Base-by-base conservation (phyloP, 1,284 basidiomycete genomes). In the Puccinia coronata region DNA sequence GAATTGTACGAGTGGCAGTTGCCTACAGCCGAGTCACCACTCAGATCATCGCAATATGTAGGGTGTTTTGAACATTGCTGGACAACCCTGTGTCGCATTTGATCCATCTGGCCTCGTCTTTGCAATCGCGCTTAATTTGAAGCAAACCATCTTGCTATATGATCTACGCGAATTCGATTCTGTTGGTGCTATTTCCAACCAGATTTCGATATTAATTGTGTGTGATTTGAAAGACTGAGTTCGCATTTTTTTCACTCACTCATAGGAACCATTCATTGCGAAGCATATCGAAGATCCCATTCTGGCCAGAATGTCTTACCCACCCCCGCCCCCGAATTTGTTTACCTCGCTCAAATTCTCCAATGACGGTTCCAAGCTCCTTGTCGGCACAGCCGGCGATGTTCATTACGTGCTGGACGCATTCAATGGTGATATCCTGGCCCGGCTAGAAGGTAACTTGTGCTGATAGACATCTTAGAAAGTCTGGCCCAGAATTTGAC, bases 321-420 rank as follows among this genome's bases (percentile, higher is more conserved):
- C 94, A 25, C 63, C 76, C 23, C 34, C 76, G n/a, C 91, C 94
- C n/a, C 90, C 91, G 25, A 94, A 95, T 74, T 92, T 91, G 84
- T 93, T 97, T 88, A 98, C 97, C 0, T 96, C 94, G 3, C 88
- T 98, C 82, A 88, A 91, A 1, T 99, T 99, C 87, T 95, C 93
- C 3, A 91, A 92, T 41, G 93, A 94, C 84, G 96, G 95, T 69
- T 92, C 93, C 84, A 93, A 92, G 84, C 88, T 99, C 31, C 90
- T 99, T 31, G 91, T 97, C 23, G 96, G 96, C 55, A 98, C 97
- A 80, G 93, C 94, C 0, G 92, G 93, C 2, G 91, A 93, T 84
- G 92, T 92, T 2, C 97, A 99, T 87, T 99, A 98, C 85, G 89
- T 99, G 74, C 84, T 97, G 82, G 94, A 98, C 85, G 91, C 94